Evolutionary conservation across 305 asterid genomes (phyloP), one percentile per base, ranked within the genome.

Genomic region (Fraxinus velutina): DNA sequence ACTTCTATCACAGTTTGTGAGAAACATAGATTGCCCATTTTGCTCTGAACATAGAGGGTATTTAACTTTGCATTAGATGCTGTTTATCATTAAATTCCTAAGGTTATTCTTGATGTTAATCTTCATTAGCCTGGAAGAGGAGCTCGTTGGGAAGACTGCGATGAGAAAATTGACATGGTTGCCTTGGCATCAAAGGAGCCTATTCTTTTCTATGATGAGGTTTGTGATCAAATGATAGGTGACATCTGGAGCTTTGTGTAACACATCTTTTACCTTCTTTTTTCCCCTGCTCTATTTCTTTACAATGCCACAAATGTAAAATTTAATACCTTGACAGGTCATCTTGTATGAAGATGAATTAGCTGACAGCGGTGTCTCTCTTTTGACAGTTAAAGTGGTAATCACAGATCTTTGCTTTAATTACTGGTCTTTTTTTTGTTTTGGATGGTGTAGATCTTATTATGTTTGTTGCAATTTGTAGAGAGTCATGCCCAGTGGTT

Each of bases 401-500:
- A 86, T 81, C 5, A 80, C 81, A 76, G 74, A 80, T 78, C 34
- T 84, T 80, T 83, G 34, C 37, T 52, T 79, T 33, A 34, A 47
- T 73, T 81, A 5, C 33, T 74, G 39, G 74, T 68, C 15, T 4
- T 77, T 77, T 85, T 77, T 62, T 12, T 12, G 0, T 3, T 1
- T 82, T 79, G 66, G 39, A 72, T 55, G 34, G 76, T 62, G 76
- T 78, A n/a, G 33, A 64, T 33, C 5, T 75, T 72, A 66, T 55
- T 62, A 27, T 81, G 13, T 82, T 81, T 50, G 17, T 72, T 80
- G 76, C 87, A 82, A 60, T 86, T 75, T 89, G 88, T 91, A 96
- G 99, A 92, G 98, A 89, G 97, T 96, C 82, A 96, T 94, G 99
- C 95, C 99, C 75, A 92, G 91, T 83, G 91, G 97, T 80, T 96